Evolutionary conservation across 305 asterid genomes (phyloP).

Genomic region (Fraxinus baroniana): DNA sequence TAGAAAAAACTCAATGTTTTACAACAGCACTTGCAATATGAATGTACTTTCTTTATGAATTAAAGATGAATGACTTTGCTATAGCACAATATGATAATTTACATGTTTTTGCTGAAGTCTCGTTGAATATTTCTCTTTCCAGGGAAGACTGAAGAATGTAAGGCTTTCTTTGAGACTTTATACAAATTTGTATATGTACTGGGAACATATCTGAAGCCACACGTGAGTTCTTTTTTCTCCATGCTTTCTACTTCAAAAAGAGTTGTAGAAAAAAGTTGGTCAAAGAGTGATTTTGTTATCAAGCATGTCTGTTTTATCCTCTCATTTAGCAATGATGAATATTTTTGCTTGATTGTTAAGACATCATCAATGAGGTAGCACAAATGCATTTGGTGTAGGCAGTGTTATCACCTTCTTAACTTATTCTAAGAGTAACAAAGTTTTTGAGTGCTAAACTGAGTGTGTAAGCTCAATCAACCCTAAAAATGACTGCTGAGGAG

Average conservation of each 20-base stretch:
- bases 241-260: conserved; percentile 19
- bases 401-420: neutral
- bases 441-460: neutral
- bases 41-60: neutral
- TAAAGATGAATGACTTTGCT: neutral
- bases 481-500: neutral
- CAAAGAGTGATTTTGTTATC: neutral
- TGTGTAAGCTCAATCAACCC: neutral
- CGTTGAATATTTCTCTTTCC: conserved; percentile 35
- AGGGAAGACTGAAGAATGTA: conserved; percentile 86
- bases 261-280: neutral
- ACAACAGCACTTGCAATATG: neutral
- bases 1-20: neutral
- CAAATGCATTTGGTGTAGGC: neutral
- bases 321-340: conserved; percentile 6
- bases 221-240: conserved; percentile 54
- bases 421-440: neutral
- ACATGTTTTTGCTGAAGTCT: conserved; percentile 6
- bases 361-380: neutral
- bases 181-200: conserved; percentile 86
- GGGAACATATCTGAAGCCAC: conserved; percentile 95
- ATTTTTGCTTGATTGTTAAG: neutral
- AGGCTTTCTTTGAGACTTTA: conserved; percentile 59
- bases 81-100: conserved; percentile 2
- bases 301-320: neutral